A percentile compares a stretch with the other conserved stretches of the same genome.
phyloP scores from a whole-genome alignment of 495 filamentous ascomycete genomes.

The Aspergillus haitiensis region DNA sequence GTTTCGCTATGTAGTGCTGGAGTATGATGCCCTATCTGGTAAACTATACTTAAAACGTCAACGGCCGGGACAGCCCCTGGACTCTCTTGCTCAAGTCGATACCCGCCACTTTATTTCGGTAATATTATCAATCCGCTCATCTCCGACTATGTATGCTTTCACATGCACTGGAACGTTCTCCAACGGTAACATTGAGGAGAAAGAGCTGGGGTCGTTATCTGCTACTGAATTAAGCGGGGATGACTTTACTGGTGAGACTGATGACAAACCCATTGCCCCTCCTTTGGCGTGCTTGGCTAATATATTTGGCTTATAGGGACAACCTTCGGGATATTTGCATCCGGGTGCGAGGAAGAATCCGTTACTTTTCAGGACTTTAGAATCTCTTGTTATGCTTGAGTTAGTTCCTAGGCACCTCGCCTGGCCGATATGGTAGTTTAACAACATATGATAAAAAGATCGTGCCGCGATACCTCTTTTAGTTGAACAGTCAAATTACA shows the following conservation, averaged over 20 bases:
- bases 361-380: neutral
- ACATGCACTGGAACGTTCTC: too few species aligned
- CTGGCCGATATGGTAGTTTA: too few species aligned
- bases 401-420: too few species aligned
- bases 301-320: neutral
- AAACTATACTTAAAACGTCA: neutral
- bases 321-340: neutral
- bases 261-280: neutral
- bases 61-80: neutral
- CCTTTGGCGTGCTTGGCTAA: neutral
- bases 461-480: too few species aligned
- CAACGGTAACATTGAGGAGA: neutral
- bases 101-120: neutral
- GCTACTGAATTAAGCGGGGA: constrained; percentile 4
- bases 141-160: neutral
- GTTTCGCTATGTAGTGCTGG: constrained; percentile 8
- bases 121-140: neutral
- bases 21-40: neutral
- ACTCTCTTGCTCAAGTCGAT: neutral
- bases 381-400: neutral
- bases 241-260: constrained; percentile 12
- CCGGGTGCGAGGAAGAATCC: neutral
- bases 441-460: too few species aligned
- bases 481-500: too few species aligned
- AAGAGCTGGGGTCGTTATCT: neutral